Evolutionary conservation across 2,329 filamentous ascomycete genomes (phyloP).

Genomic region (Stagonosporopsis rhizophila): DNA sequence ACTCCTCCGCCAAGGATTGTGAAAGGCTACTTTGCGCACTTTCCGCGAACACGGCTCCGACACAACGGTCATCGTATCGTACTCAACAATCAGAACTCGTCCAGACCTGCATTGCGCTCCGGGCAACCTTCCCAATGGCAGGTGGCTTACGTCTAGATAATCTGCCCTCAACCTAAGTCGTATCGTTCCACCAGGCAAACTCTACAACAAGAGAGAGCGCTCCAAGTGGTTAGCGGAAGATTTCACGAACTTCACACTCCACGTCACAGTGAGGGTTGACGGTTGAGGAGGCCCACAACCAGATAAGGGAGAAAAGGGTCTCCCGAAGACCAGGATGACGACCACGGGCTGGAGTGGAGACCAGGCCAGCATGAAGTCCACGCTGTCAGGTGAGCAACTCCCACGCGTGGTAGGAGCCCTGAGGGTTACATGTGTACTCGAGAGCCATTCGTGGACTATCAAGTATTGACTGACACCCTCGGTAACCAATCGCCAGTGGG

Average conservation of each 20-base stretch:
- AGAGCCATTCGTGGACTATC: conserved; percentile 44
- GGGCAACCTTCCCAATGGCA: conserved; percentile 25
- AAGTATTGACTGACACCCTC: conserved; percentile 44
- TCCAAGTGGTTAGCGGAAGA: conserved; percentile 6
- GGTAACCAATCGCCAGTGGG: conserved; percentile 44
- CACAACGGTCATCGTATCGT: conserved; percentile 26
- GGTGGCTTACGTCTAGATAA: conserved; percentile 18
- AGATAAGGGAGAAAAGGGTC: conserved; percentile 19
- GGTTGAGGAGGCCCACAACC: conserved; percentile 14
- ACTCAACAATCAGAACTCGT: conserved; percentile 31
- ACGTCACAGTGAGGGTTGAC: not conserved
- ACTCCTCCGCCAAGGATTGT: conserved; percentile 28
- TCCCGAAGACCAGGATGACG: conserved; percentile 28
- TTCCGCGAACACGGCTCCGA: conserved; percentile 24
- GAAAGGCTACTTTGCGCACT: conserved; percentile 22
- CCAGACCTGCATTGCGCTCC: conserved; percentile 25
- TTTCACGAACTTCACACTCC: conserved; percentile 6
- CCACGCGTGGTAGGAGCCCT: conserved; percentile 26
- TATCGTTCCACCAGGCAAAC: conserved; percentile 6
- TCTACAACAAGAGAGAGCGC: not conserved
- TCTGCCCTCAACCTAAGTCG: conserved; percentile 6
- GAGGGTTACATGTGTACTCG: conserved; percentile 39
- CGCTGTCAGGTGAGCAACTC: conserved; percentile 46
- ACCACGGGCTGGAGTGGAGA: conserved; percentile 13
- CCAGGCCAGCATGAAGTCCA: conserved; percentile 24